Evolutionary conservation across 345 rosid genomes (phyloP), one percentile per base, ranked within the genome.

Genomic region (Combretum micranthum): DNA sequence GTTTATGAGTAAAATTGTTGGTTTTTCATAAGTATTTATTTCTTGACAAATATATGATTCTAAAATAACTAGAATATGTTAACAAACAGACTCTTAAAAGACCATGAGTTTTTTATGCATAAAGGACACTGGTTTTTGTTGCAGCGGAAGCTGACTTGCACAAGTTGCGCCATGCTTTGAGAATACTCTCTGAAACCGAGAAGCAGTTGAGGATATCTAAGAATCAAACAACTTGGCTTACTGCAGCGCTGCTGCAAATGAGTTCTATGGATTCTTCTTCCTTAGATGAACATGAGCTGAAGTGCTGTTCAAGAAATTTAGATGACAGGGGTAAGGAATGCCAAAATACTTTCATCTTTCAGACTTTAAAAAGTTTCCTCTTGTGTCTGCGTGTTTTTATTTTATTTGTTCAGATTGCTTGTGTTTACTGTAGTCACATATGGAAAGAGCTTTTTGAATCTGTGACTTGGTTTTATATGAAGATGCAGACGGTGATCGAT

Each of bases 171-270:
- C 81, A 78, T 66, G 97, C 97, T 14, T 52, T 93, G 76, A 93
- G 81, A 79, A 69, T 82, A 73, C 88, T 93, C 55, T 85, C 99
- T 49, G 96, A 93, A 61, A 83, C 94, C 18, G 99, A 93, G 77
- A 87, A 89, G 74, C 94, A 93, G 56, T 69, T 93, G 73, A 82
- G 97, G 73, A 78, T 80, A 67, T 79, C 94, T n/a, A 93, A 83
- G 69, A 86, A 79, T 68, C 99, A 89, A 72, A 82, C 91, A 61
- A 93, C 96, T 2, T 93, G 97, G 99, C 97, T 93, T 26, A 89
- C 96, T 52, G 99, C 82, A 25, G 96, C 97, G 47, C 86, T 93
- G 71, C 69, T 93, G 64, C 97, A 89, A 67, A 77, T 93, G 61
- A 86, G 91, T 68, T 73, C 84, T 18, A 56, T 68, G 10, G 96